Conservation (phyloP, 148 eudicot species). For the Pouteria glomerata region DNA sequence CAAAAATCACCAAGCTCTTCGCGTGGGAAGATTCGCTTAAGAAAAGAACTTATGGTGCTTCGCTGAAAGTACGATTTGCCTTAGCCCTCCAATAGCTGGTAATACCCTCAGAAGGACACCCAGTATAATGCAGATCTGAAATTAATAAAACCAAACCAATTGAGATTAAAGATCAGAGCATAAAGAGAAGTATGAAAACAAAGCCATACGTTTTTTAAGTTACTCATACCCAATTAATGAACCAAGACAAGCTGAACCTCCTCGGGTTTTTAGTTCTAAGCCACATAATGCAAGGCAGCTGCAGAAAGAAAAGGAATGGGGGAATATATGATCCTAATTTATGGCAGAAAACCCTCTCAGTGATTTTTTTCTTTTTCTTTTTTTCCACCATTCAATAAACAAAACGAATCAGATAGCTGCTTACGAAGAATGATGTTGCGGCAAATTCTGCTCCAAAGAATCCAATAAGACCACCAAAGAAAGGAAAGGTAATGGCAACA, state of each 20-base stretch:
- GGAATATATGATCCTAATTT: no score
- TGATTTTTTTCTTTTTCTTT: no score
- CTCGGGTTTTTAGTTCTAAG: slow-evolving; percentile 32
- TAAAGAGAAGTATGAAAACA: neutral
- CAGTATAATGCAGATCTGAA: slow-evolving; percentile 36
- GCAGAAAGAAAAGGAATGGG: neutral
- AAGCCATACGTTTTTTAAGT: neutral
- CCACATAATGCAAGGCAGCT: slow-evolving; percentile 47
- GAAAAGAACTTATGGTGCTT: slow-evolving; percentile 26
- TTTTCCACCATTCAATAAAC: neutral
- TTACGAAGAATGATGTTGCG: slow-evolving; percentile 31
- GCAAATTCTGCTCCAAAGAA: slow-evolving; percentile 34
- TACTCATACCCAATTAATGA: slow-evolving; percentile 37
- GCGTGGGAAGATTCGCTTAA: slow-evolving; percentile 9
- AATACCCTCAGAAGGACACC: slow-evolving; percentile 31
- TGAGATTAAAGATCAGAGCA: neutral
- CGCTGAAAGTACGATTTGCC: slow-evolving; percentile 24
- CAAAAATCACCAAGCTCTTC: neutral
- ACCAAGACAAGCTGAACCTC: slow-evolving; percentile 37
- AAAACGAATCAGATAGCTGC: neutral
- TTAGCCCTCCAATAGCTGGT: slow-evolving; percentile 36
- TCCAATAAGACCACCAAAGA: slow-evolving; percentile 30
- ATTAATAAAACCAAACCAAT: neutral
- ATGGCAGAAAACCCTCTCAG: no score
- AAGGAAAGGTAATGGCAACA: slow-evolving; percentile 24